These are phyloP conservation scores for Candida boleticola DNA, from an alignment of 805 yeast genomes.

Conservation along the genomic window DNA sequence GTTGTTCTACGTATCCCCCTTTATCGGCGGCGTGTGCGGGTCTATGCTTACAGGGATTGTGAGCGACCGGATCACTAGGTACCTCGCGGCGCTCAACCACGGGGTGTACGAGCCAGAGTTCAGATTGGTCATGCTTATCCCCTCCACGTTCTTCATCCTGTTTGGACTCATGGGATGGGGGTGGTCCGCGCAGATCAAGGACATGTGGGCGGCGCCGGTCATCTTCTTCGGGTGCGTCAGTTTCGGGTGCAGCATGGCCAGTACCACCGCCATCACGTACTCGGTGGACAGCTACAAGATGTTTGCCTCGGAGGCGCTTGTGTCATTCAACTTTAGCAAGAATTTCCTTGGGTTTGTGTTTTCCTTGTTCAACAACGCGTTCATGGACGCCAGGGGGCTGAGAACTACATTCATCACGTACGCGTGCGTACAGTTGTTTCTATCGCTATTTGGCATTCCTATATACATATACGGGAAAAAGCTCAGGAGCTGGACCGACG, in stretches of 20 bases:
- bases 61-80: constrained; percentile 48
- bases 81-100: constrained; percentile 41
- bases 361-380: constrained; percentile 53
- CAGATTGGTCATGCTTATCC: constrained; percentile 52
- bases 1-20: constrained; percentile 53
- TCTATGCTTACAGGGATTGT: constrained; percentile 51
- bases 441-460: constrained; percentile 50
- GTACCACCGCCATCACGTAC: constrained; percentile 60
- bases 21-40: constrained; percentile 57
- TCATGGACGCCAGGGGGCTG: constrained; percentile 39
- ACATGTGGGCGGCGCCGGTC: constrained; percentile 57
- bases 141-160: constrained; percentile 41
- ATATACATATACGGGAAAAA: constrained; percentile 55
- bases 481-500: constrained; percentile 51
- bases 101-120: constrained; percentile 67
- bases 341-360: constrained; percentile 55
- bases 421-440: constrained; percentile 49
- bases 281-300: constrained; percentile 55
- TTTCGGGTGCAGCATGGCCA: constrained; percentile 60
- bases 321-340: constrained; percentile 53
- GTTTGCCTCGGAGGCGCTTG: constrained; percentile 59
- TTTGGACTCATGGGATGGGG: constrained; percentile 65
- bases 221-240: constrained; percentile 54
- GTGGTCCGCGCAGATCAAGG: constrained; percentile 49
- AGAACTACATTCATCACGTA: constrained; percentile 49